Evolutionary conservation across 371 early-diverging fungal genomes (phyloP), one percentile per base, ranked within the genome.

Genomic region (Parasitella parasitica): DNA sequence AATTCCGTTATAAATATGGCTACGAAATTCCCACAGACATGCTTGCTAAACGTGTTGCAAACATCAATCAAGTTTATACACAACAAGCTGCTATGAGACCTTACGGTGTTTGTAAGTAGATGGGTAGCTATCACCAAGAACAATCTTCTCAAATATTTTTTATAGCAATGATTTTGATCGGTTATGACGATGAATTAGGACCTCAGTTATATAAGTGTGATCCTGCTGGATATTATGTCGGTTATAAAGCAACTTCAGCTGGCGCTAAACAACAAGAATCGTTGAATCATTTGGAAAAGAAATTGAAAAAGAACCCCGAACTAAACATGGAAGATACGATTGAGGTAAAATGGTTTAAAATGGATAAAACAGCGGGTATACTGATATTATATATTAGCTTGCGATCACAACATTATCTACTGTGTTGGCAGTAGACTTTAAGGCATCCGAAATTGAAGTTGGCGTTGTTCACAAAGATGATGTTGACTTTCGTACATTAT

Each of bases 21-120:
- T 98, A 99, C 74, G 95, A 97, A 60, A 98, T 99, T 50, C 91
- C 97, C 27, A 86, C 93, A 9, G 98, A 99, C 72, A 87, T 95
- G 90, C 87, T 99, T 60, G 98, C 98, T 48, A 96, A 97, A 77
- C 91, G 97, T 59, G 89, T 99, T 64, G 99, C 98, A 54, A 96
- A 93, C 75, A 89, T 97, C 70, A 97, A 97, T 73, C 98, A 99
- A 86, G 96, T 99, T 34, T 97, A 95, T 76, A 99, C 99, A 51
- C 99, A 99, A 72, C 96, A 98, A 69, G 99, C 99, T 35, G 96
- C 95, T 60, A 98, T 97, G 97, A 84, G 99, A 70, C 98, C 98
- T 24, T 82, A 95, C 52, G 99, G 98, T 63, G 97, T 97, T 65
- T 96, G 93, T 94, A 81, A 80, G 91, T 88, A 18, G 62, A 15